phyloP scores from a whole-genome alignment of 352 stramenopile genomes.

The Globisporangium solare region DNA sequence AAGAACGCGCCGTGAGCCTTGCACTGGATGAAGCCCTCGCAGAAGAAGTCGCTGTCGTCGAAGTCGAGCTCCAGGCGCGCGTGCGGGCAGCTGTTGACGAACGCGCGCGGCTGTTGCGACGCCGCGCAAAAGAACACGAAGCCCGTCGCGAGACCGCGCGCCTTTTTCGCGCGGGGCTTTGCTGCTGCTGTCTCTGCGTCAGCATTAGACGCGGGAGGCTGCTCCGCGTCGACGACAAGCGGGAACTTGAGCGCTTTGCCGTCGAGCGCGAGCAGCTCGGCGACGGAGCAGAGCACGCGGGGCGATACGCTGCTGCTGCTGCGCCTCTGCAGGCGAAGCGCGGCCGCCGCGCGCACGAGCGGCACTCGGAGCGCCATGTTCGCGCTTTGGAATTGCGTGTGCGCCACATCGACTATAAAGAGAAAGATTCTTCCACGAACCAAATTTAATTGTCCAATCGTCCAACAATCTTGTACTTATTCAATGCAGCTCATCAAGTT shows the following conservation, averaged over 20 bases:
- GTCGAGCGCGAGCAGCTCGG: constrained; percentile 33
- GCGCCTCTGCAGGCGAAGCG: not conserved
- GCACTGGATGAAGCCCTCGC: constrained; percentile 74
- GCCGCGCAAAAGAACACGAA: constrained; percentile 61
- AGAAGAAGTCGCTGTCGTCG: constrained; percentile 81
- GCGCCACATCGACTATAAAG: too few species aligned
- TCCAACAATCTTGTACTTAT: too few species aligned
- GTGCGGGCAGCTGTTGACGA: constrained; percentile 67
- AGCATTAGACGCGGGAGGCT: not conserved
- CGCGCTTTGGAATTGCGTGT: too few species aligned
- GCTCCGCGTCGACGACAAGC: constrained; percentile 13
- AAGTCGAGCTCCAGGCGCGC: constrained; percentile 70
- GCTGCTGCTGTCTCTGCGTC: not conserved
- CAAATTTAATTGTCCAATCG: too few species aligned
- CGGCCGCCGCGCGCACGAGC: too few species aligned
- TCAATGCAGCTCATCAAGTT: too few species aligned
- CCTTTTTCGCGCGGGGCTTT: constrained; percentile 9
- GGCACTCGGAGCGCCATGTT: too few species aligned
- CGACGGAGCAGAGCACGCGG: constrained; percentile 54
- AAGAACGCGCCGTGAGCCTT: constrained; percentile 81
- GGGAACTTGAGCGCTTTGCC: constrained; percentile 63
- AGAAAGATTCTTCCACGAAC: too few species aligned
- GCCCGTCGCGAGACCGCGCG: constrained; percentile 35
- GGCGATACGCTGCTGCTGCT: constrained; percentile 17
- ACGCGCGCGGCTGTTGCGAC: constrained; percentile 39